Base-by-base conservation (phyloP, 805 yeast species). In the Cyberlindnera maclurae region DNA sequence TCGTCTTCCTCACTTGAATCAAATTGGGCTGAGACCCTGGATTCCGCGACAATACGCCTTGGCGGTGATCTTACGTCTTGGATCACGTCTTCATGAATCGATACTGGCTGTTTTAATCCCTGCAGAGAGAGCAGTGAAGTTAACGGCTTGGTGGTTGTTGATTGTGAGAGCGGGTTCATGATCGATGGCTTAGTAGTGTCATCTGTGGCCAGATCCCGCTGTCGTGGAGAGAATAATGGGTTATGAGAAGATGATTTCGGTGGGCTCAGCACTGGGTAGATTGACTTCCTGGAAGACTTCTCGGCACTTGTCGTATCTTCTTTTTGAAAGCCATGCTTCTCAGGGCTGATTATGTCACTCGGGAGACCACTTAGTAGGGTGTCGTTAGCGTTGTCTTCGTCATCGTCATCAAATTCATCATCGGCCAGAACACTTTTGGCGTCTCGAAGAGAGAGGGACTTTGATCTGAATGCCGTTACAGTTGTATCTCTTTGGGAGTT, bases 281-380 rank as follows among this genome's bases (percentile, higher is more conserved):
- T 29, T 6, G 16, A 18, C 9, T 18, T 15, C 15, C 30, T 31
- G 33, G 28, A n/a, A 15, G 7, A n/a, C 11, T 27, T 27, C 2
- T 27, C 29, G n/a, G 27, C 12, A 12, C 29, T 27, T 17, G 44
- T 24, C 5, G 46, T 13, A 15, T 50, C 44, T n/a, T 50, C 50
- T 13, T 30, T 7, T 10, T 52, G 51, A 31, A 50, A 50, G 0
- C 36, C 15, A 20, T 49, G 54, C 33, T 49, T 53, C 37, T 53
- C 58, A 7, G 58, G 58, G 31, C 56, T 51, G 13, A 52, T 17
- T 9, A 53, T 33, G 22, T 53, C 58, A 40, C 36, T 39, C 0
- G 58, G 58, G 26, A 50, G 31, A 12, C 42, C 51, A 34, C 54
- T 51, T 13, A 38, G 13, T 3, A 52, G 16, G 1, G 58, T 53